phyloP scores from a whole-genome alignment of 352 stramenopile species.

The Globisporangium spinosum region DNA sequence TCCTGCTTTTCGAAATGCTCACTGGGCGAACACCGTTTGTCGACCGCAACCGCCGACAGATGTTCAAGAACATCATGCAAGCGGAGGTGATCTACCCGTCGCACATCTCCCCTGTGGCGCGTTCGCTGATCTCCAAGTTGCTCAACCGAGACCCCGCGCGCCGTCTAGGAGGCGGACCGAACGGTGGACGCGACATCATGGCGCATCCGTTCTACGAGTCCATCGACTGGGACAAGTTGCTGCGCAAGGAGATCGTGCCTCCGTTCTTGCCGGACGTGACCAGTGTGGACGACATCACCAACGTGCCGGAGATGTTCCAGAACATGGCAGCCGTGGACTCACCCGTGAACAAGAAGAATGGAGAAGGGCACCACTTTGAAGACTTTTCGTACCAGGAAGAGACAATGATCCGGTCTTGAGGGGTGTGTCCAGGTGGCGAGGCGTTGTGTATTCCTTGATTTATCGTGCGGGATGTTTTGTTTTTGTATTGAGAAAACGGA shows the following conservation, averaged over 20 bases:
- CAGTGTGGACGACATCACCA: conserved; percentile 83
- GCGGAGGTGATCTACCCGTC: conserved; percentile 85
- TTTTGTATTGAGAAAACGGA: conserved; percentile 9
- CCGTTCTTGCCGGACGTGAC: conserved; percentile 78
- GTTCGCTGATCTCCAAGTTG: conserved; percentile 85
- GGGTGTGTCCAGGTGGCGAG: background rate
- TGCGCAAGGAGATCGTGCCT: conserved; percentile 80
- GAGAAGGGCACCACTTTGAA: conserved; percentile 84
- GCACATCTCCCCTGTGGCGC: conserved; percentile 72
- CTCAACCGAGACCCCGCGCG: conserved; percentile 92
- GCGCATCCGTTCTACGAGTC: conserved; percentile 80
- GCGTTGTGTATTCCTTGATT: conserved; percentile 13
- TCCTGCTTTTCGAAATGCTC: conserved; percentile 88
- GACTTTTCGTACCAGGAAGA: conserved; percentile 90
- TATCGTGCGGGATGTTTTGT: conserved; percentile 6
- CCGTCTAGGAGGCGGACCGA: conserved; percentile 88
- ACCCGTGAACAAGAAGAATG: conserved; percentile 84
- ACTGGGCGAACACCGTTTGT: conserved; percentile 85
- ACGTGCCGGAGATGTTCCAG: conserved; percentile 88
- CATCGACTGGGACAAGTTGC: conserved; percentile 86
- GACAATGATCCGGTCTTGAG: conserved; percentile 25
- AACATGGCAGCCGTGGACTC: conserved; percentile 87
- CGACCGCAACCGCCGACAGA: conserved; percentile 82
- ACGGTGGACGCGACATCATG: conserved; percentile 86
- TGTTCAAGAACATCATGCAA: conserved; percentile 92